Percentiles rank a stretch among this genome's conserved stretches.
Evolutionary conservation across 2,329 filamentous ascomycete genomes (phyloP).

Genomic region (Alternaria gaisen): DNA sequence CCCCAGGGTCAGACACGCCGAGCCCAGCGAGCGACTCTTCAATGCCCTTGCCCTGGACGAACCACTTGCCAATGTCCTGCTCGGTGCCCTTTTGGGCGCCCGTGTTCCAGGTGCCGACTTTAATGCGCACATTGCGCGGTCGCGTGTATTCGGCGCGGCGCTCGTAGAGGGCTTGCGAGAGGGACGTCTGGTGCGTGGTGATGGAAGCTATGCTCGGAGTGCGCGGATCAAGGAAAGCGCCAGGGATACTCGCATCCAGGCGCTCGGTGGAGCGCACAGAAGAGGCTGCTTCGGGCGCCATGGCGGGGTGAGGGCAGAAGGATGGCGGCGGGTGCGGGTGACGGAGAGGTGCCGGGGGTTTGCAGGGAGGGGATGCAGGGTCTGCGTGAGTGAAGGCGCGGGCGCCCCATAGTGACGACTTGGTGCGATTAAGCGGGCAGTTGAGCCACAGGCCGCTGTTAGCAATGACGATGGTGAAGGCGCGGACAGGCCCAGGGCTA

Average conservation of each 20-base stretch:
- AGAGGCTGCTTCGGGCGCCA: conserved; percentile 34
- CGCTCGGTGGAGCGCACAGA: conserved; percentile 39
- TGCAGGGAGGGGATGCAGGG: conserved; percentile 1
- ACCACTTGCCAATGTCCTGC: conserved; percentile 89
- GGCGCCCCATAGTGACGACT: conserved; percentile 18
- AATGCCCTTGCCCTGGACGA: conserved; percentile 78
- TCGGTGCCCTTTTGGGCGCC: conserved; percentile 85
- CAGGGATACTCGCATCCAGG: conserved; percentile 58
- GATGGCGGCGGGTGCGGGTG: conserved; percentile 1
- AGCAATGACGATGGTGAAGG: conserved; percentile 23
- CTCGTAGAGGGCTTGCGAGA: conserved; percentile 71
- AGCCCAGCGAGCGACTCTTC: conserved; percentile 69
- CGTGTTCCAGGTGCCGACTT: conserved; percentile 96
- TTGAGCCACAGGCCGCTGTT: conserved; percentile 20
- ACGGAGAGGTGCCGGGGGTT: not conserved
- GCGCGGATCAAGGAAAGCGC: conserved; percentile 56
- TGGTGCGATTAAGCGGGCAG: conserved; percentile 17
- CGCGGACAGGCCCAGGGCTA: conserved; percentile 6
- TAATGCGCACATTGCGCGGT: conserved; percentile 78
- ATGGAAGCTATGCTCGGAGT: conserved; percentile 33
- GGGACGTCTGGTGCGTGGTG: conserved; percentile 55
- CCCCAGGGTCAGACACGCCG: conserved; percentile 34
- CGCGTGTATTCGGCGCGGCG: conserved; percentile 82
- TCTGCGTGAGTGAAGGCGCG: not conserved
- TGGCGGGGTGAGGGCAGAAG: conserved; percentile 29